A percentile compares a stretch with the other conserved stretches of the same genome.
These are phyloP conservation scores for Scheffersomyces lignicola DNA, from an alignment of 1,139 yeast species.

Conservation along the genomic window DNA sequence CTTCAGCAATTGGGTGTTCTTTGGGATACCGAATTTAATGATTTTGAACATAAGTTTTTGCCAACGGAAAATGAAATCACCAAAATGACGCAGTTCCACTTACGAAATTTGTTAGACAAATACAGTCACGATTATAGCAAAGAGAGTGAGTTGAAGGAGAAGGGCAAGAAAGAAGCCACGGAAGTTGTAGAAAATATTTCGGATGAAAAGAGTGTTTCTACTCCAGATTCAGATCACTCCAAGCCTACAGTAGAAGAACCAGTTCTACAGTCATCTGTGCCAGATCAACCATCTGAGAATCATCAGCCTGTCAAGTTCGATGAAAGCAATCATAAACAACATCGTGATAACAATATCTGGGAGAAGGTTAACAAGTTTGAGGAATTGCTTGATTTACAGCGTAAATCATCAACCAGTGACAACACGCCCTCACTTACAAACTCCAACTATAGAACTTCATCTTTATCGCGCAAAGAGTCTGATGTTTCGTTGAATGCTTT, in stretches of 20 bases:
- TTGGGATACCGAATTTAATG: constrained; percentile 86
- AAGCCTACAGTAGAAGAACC: too few species aligned
- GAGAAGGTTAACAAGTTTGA: constrained; percentile 31
- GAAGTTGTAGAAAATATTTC: too few species aligned
- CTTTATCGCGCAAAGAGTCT: constrained; percentile 4
- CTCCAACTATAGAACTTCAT: not conserved
- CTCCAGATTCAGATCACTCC: too few species aligned
- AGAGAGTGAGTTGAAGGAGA: constrained; percentile 21
- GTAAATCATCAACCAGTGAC: not conserved
- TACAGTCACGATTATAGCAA: constrained; percentile 23
- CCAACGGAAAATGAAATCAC: constrained; percentile 96
- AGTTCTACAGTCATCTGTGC: too few species aligned
- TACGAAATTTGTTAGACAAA: constrained; percentile 66
- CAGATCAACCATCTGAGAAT: too few species aligned
- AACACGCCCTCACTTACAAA: too few species aligned
- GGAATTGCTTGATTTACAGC: constrained; percentile 13
- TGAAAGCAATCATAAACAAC: constrained; percentile 9
- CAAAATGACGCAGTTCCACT: constrained; percentile 83
- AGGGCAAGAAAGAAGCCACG: constrained; percentile 10
- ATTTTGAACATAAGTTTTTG: constrained; percentile 75
- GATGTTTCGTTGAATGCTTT: constrained; percentile 2
- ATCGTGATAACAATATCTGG: constrained; percentile 9
- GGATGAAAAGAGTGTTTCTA: too few species aligned
- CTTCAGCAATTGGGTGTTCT: constrained; percentile 80
- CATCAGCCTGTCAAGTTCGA: too few species aligned